These are phyloP conservation scores for Cardamine chenopodiifolia DNA, from an alignment of 345 rosid genomes.

Conservation along the genomic window DNA sequence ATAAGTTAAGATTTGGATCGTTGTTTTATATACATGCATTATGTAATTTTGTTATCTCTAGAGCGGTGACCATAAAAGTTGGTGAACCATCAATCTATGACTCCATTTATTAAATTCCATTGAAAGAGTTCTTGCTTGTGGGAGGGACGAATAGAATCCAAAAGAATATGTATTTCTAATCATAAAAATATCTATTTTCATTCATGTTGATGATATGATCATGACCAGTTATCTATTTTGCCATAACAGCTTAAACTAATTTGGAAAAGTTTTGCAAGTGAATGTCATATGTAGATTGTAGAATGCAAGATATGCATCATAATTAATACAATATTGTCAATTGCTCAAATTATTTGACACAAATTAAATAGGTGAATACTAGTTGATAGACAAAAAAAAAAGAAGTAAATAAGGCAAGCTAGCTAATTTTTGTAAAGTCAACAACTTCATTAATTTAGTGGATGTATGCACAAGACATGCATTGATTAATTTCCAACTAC, in stretches of 20 bases:
- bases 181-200: not conserved
- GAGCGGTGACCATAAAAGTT: constrained; percentile 30
- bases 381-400: not conserved
- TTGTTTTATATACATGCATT: constrained; percentile 5
- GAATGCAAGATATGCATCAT: no score
- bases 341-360: constrained; percentile 1
- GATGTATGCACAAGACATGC: constrained; percentile 23
- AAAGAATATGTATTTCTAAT: not conserved
- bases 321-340: no score
- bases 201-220: constrained; percentile 31
- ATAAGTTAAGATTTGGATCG: not conserved
- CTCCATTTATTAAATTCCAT: constrained; percentile 19
- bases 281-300: constrained; percentile 13
- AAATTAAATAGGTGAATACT: constrained; percentile 7
- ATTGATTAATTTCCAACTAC: constrained; percentile 38
- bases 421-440: constrained; percentile 26
- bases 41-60: not conserved
- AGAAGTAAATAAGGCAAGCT: not conserved
- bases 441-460: constrained; percentile 17
- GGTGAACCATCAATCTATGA: constrained; percentile 40
- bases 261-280: constrained; percentile 23
- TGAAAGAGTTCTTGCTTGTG: constrained; percentile 17
- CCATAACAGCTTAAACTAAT: constrained; percentile 17
- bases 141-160: constrained; percentile 15
- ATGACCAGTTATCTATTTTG: not conserved